Evolutionary conservation across 2,329 filamentous ascomycete genomes (phyloP), one percentile per base, ranked within the genome.

Genomic region (Blastomyces silverae): DNA sequence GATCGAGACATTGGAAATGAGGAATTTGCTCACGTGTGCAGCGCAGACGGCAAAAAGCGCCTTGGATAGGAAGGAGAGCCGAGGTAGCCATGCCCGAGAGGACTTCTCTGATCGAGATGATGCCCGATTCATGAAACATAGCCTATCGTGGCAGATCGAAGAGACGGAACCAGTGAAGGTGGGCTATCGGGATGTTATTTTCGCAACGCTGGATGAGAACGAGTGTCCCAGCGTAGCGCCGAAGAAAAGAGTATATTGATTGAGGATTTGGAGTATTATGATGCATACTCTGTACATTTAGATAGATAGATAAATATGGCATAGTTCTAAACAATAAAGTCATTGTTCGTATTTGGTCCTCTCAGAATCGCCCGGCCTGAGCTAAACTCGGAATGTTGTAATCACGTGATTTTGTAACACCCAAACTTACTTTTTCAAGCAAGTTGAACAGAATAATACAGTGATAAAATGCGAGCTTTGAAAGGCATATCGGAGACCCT

Each of bases 11-110:
- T 85, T 96, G 59, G 91, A 96, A 81, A 82, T 95, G 74, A 85
- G 91, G 73, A 96, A 96, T 78, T 79, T 96, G 73, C 81, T 95
- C 73, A 95, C 91, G 69, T 95, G 91, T 85, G 91, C 90, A 82
- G 66, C 68, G 31, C 91, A 96, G 85, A 96, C 91, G 52, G 91
- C 91, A 67, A 85, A 87, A 71, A 84, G 89, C 37, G 91, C 91
- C 65, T 88, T 89, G 62, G 90, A 90, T 78, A 86, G 91, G 74
- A 92, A 93, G 83, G 91, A 95, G 80, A 92, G 89, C 61, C 87
- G 90, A 79, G 91, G 90, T 73, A 90, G 90, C 37, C 90, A 96
- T 78, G 90, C 91, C 67, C 87, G 90, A 69, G 91, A 96, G 81
- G 91, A 94, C 75, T 95, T 79, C 82, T 89, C 91, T 62, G 90